Evolutionary conservation across 2,329 filamentous ascomycete species (phyloP).

Genomic region (Onygenales sp.): DNA sequence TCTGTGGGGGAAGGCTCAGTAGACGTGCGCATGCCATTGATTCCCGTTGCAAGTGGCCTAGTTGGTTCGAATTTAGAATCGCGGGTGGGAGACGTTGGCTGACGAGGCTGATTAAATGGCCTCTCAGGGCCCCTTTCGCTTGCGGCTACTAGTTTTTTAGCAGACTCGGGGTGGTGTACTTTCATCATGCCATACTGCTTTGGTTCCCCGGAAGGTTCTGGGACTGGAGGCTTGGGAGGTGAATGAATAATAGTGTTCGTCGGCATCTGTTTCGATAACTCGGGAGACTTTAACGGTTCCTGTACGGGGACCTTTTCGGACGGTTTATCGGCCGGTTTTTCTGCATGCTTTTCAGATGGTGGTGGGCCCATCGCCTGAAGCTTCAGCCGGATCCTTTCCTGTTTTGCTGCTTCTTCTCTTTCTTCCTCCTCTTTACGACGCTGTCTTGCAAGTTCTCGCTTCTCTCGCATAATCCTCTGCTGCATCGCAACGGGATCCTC

Average conservation of each 20-base stretch:
- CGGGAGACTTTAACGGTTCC: slow-evolving; percentile 10
- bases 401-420: slow-evolving; percentile 47
- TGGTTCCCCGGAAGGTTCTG: slow-evolving; percentile 46
- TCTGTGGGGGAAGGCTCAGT: slow-evolving; percentile 15
- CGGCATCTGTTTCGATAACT: slow-evolving; percentile 10
- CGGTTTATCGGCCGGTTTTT: slow-evolving; percentile 7
- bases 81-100: slow-evolving; percentile 21
- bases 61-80: slow-evolving; percentile 19
- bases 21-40: slow-evolving; percentile 23
- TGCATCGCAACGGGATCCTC: slow-evolving; percentile 43
- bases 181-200: slow-evolving; percentile 56
- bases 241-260: slow-evolving; percentile 33
- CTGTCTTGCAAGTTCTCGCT: slow-evolving; percentile 47
- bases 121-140: slow-evolving; percentile 28
- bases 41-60: slow-evolving; percentile 10
- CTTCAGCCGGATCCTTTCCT: slow-evolving; percentile 49
- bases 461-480: slow-evolving; percentile 52
- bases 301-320: slow-evolving; percentile 5
- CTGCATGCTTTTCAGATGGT: slow-evolving; percentile 23
- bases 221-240: slow-evolving; percentile 51
- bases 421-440: slow-evolving; percentile 45
- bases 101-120: slow-evolving; percentile 19
- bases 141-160: slow-evolving; percentile 34
- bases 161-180: slow-evolving; percentile 47
- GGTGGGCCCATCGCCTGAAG: slow-evolving; percentile 44